Evolutionary conservation across 306 rosid species (phyloP).

Genomic region (Biancaea sappan): DNA sequence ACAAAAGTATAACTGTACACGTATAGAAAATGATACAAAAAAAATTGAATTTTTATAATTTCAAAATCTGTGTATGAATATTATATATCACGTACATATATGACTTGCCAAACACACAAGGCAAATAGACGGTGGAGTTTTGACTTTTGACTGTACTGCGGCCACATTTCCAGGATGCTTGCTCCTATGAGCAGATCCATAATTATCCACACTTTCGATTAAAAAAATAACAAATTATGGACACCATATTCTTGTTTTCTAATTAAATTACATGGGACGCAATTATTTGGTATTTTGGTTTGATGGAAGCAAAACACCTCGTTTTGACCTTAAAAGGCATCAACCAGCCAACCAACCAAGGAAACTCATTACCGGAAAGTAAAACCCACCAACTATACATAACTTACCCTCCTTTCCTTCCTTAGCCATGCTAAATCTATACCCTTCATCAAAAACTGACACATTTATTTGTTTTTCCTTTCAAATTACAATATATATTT

Average conservation of each 20-base stretch:
- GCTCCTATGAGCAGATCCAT: background rate
- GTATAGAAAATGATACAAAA: too few relatives aligned
- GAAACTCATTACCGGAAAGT: background rate
- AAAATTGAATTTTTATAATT: too few relatives aligned
- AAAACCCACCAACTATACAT: background rate
- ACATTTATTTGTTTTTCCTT: too few relatives aligned
- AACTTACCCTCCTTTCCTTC: background rate
- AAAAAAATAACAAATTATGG: too few relatives aligned
- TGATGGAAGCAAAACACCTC: background rate
- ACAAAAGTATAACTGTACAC: too few relatives aligned
- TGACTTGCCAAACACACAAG: background rate
- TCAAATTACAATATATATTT: too few relatives aligned
- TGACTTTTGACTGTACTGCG: background rate
- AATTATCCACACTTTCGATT: background rate
- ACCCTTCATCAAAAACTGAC: background rate
- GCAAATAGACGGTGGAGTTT: background rate
- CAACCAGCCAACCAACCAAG: background rate
- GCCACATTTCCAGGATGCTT: background rate
- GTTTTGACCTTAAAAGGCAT: slow-evolving; percentile 12
- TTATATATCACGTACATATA: too few relatives aligned
- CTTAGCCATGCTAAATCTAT: background rate
- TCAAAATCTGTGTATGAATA: too few relatives aligned
- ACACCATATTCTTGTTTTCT: too few relatives aligned
- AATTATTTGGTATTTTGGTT: background rate
- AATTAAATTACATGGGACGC: background rate